phyloP scores from a whole-genome alignment of 768 basidiomycete species.

The Amanita rubescens region DNA sequence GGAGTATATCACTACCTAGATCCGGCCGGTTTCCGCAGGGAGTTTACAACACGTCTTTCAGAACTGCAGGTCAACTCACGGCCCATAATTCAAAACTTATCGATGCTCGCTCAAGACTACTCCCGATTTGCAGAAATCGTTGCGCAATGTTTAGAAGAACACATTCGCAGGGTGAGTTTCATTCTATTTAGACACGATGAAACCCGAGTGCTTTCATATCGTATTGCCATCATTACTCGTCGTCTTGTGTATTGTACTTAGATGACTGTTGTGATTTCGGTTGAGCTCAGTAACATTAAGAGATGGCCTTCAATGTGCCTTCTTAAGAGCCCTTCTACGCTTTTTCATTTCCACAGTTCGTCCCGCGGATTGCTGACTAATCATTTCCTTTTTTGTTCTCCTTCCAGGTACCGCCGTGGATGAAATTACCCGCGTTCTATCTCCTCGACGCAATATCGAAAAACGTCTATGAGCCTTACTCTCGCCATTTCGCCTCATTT shows the following conservation, averaged over 20 bases:
- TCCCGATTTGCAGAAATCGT: constrained; percentile 72
- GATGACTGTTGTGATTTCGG: constrained; percentile 15
- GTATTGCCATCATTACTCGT: constrained; percentile 13
- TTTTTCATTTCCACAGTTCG: constrained; percentile 15
- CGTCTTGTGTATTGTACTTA: constrained; percentile 30
- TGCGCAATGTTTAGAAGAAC: constrained; percentile 73
- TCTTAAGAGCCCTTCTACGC: constrained; percentile 14
- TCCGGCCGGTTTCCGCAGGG: constrained; percentile 69
- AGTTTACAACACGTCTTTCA: constrained; percentile 65
- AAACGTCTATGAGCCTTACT: constrained; percentile 92
- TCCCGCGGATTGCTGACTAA: constrained; percentile 69
- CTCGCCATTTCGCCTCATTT: constrained; percentile 73
- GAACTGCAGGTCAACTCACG: constrained; percentile 92
- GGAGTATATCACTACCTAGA: constrained; percentile 43
- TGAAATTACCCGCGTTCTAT: constrained; percentile 92
- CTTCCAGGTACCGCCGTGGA: constrained; percentile 74
- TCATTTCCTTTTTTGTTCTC: constrained; percentile 33
- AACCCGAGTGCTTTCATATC: constrained; percentile 16
- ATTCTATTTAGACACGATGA: constrained; percentile 13
- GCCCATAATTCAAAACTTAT: constrained; percentile 87
- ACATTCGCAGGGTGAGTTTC: constrained; percentile 82
- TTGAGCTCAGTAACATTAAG: constrained; percentile 30
- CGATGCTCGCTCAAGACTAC: constrained; percentile 88
- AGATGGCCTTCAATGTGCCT: constrained; percentile 20
- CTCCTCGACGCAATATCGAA: constrained; percentile 96